Percentiles rank a stretch among this genome's conserved stretches.
These are phyloP conservation scores for Haematococcus sp. DNA, from an alignment of 139 green algal genomes.

Conservation along the genomic window DNA sequence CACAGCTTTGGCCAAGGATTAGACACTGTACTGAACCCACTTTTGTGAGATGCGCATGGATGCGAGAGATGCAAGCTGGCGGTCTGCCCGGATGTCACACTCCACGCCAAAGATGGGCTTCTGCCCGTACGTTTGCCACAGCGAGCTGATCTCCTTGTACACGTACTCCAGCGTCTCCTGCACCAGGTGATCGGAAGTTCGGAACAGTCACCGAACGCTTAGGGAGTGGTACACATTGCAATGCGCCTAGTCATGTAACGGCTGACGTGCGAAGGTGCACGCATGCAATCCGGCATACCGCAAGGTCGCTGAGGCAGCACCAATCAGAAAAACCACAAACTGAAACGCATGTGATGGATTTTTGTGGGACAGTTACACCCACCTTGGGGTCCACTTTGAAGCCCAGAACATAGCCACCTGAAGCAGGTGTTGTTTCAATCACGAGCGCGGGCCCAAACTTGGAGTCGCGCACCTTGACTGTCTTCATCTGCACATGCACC, in stretches of 20 bases:
- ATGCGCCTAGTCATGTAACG: no score
- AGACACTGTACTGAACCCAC: no score
- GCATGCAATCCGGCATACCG: no score
- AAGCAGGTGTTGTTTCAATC: slow-evolving; percentile 53
- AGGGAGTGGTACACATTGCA: no score
- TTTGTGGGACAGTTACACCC: neutral
- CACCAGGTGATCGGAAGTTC: neutral
- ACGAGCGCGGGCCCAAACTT: slow-evolving; percentile 80
- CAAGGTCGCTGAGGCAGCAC: no score
- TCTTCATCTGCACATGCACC: slow-evolving; percentile 43
- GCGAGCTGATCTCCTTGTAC: slow-evolving; percentile 60
- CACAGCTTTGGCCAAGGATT: no score
- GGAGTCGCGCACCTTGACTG: slow-evolving; percentile 55
- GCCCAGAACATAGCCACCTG: slow-evolving; percentile 69
- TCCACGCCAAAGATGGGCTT: slow-evolving; percentile 66
- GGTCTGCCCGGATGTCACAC: slow-evolving; percentile 20
- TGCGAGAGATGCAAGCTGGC: neutral
- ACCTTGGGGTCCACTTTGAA: slow-evolving; percentile 67
- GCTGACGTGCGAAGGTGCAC: no score
- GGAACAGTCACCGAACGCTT: no score
- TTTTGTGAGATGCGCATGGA: neutral
- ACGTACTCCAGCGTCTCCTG: slow-evolving; percentile 63
- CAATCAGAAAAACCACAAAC: no score
- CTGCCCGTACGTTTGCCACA: slow-evolving; percentile 48
- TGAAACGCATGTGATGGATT: no score